Evolutionary conservation across 768 basidiomycete species (phyloP), one percentile per base, ranked within the genome.

Genomic region (Amanita phalloides): DNA sequence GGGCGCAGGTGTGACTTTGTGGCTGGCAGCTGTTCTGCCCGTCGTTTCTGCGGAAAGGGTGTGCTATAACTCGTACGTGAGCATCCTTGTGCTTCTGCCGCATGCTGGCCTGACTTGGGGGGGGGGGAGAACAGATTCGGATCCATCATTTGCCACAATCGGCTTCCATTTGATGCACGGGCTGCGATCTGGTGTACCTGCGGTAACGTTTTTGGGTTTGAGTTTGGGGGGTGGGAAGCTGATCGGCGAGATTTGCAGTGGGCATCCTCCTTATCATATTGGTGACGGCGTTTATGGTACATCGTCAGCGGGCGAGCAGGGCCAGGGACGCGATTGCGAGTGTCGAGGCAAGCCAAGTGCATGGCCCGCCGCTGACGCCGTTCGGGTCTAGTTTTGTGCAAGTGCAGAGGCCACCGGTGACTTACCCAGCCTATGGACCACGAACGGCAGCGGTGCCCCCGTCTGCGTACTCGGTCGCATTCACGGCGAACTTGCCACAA

Each of bases 301-400:
- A 52, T 4, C 51, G 51, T n/a, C 44, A 26, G 3, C 51, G 51
- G 17, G 21, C 43, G 38, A 45, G 17, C 23, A 45, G 51, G 21
- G 43, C 44, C 26, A 43, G 51, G 21, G 51, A 52, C 21, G 43
- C 44, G 4, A 52, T 52, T 9, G 51, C 51, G 9, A 45, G 43
- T 4, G 36, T 67, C 1, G 66, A 67, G 48, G 65, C 62, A n/a
- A 62, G 57, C 38, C 65, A 67, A 51, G 58, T 66, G 13, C 53
- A 61, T 17, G 66, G 66, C 4, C 66, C 65, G 7, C 61, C 61
- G 0, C 60, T 61, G 3, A 63, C 66, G 30, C 57, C 62, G 28
- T 67, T 65, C 26, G 54, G 60, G 53, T 60, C 61, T 23, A 38
- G 52, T 17, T 62, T 60, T 43, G 61, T 64, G 13, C 62, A 60